Evolutionary conservation across 331 rosid genomes (phyloP), one percentile per base, ranked within the genome.

Genomic region (Acacia concinna): DNA sequence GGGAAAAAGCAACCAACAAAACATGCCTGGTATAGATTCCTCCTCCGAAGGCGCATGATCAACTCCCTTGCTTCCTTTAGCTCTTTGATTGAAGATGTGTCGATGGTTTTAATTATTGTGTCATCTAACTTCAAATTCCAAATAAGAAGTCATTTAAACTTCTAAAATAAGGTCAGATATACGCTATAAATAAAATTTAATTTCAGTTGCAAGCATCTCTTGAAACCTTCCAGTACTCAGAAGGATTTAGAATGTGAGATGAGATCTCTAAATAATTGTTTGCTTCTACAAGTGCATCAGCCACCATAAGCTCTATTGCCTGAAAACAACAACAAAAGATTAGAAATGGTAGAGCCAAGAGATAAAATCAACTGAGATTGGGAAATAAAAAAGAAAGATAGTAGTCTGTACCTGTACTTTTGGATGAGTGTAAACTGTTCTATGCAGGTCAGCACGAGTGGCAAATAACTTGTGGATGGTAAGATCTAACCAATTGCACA

Each of bases 261-360:
- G 97, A 80, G 80, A 95, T 89, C 68, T 82, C 84, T 75, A 95
- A 81, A 77, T 83, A 91, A 83, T 73, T 81, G 73, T 93, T 91
- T 67, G 99, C 96, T 75, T 87, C 84, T 82, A 91, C 63, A 65
- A 95, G 83, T 74, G 97, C 97, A 87, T 95, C 99, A 63, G 88
- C 91, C 67, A 90, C 73, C 98, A 95, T 95, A 73, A 95, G 98
- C 89, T 95, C 99, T 75, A 93, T 84, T 60, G 97, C 98, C 99
- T 93, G 86, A 81, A 82, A 78, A 80, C 71, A 86, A 18, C 69
- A 77, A 68, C 25, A 83, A 30, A 59, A 64, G 71, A 73, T 78
- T n/a, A 47, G 74, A 84, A 77, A 66, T 68, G 46, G 56, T 81
- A 60, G 31, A 15, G 57, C 67, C 70, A 27, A 32, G 17, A 59